A percentile compares a stretch with the other conserved stretches of the same genome.
phyloP scores from a whole-genome alignment of 164 flowering plant genomes.

The Stephania cephalantha region DNA sequence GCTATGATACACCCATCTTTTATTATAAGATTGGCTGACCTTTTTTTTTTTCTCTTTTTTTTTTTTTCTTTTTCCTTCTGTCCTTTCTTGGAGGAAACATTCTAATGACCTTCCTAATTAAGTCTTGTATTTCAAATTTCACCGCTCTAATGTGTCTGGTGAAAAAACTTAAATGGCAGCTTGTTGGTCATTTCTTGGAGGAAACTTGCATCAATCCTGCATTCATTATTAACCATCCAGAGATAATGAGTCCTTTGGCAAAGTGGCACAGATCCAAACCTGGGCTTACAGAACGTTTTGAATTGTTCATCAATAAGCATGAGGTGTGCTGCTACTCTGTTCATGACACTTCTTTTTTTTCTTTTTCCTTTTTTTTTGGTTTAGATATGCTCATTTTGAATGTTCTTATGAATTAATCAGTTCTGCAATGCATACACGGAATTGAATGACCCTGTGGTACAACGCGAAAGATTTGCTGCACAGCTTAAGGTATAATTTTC shows the following conservation, averaged over 20 bases:
- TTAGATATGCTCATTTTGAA: neutral
- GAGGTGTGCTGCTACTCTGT: slow-evolving; percentile 42
- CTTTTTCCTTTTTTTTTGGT: neutral
- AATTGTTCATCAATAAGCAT: slow-evolving; percentile 82
- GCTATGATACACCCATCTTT: no score
- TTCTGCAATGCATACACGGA: slow-evolving; percentile 96
- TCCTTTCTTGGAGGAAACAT: no score
- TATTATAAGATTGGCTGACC: no score
- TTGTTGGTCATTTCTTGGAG: slow-evolving; percentile 95
- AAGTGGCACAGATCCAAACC: slow-evolving; percentile 90
- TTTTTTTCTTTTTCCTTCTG: no score
- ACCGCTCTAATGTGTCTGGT: neutral
- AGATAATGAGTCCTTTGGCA: slow-evolving; percentile 96
- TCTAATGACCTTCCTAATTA: no score
- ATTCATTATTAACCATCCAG: slow-evolving; percentile 91
- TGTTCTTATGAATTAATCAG: slow-evolving; percentile 28
- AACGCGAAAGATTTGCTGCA: slow-evolving; percentile 84
- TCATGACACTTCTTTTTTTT: neutral
- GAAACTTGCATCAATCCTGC: slow-evolving; percentile 85
- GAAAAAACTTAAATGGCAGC: slow-evolving; percentile 39
- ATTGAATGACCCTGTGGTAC: slow-evolving; percentile 93
- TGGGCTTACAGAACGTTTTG: slow-evolving; percentile 91
- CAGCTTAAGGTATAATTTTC: slow-evolving; percentile 73
- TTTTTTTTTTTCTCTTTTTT: no score
- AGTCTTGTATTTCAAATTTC: neutral